Conservation (phyloP, 441 rosid species). For the Daphne laureola region DNA sequence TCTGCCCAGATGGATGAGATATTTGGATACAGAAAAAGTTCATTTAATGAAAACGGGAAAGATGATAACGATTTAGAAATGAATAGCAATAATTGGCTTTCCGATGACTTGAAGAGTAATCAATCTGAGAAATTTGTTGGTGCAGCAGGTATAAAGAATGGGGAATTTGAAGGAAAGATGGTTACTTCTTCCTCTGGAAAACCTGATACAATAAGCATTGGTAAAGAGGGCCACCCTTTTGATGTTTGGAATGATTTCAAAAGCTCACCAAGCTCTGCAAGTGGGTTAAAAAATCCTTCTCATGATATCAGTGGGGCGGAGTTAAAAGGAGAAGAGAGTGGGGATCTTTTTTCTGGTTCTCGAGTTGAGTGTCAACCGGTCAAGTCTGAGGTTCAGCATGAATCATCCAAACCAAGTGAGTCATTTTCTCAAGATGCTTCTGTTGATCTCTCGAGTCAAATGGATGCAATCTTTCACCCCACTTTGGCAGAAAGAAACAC, state of each 20-base stretch:
- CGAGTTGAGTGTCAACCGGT: conserved; percentile 48
- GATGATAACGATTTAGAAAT: conserved; percentile 31
- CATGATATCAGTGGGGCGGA: conserved; percentile 10
- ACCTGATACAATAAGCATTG: background rate
- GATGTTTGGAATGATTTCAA: conserved; percentile 67
- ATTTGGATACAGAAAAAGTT: conserved; percentile 48
- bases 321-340: conserved; percentile 4
- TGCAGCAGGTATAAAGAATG: conserved; percentile 16
- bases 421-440: conserved; percentile 28
- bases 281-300: conserved; percentile 23
- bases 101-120: conserved; percentile 37
- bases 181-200: background rate
- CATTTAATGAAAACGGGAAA: conserved; percentile 19
- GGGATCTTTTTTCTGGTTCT: conserved; percentile 47
- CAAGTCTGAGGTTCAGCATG: conserved; percentile 21
- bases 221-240: conserved; percentile 39
- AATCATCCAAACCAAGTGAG: conserved; percentile 29
- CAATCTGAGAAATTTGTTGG: conserved; percentile 20
- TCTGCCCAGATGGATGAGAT: conserved; percentile 59
- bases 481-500: conserved; percentile 28
- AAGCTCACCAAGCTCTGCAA: conserved; percentile 37
- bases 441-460: conserved; percentile 45
- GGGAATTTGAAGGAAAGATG: conserved; percentile 12
- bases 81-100: conserved; percentile 37
- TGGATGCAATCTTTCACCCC: conserved; percentile 56